Conservation (phyloP, 2,329 filamentous ascomycete genomes). For the Chrysoporthe austroafricana region DNA sequence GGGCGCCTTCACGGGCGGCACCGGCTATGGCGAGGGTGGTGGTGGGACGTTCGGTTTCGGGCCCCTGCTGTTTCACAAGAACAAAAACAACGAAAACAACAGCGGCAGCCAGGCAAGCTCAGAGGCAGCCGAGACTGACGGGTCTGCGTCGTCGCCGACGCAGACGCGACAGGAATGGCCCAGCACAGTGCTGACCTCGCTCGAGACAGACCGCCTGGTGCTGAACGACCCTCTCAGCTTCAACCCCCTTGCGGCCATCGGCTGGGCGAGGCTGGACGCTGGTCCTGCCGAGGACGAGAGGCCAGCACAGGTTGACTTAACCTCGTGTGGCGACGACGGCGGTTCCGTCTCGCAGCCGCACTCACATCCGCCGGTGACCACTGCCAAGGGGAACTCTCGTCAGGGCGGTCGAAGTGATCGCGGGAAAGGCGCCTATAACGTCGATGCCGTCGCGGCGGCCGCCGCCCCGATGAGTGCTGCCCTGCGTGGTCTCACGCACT, state of each 20-base stretch:
- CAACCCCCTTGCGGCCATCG: constrained; percentile 26
- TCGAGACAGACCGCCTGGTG: constrained; percentile 21
- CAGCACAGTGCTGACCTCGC: neutral
- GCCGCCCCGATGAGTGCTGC: neutral
- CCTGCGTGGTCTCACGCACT: neutral
- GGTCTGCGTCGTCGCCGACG: neutral
- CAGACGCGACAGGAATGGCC: neutral
- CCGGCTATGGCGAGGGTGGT: constrained; percentile 12
- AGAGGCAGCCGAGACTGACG: neutral
- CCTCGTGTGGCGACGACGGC: neutral
- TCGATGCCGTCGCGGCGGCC: neutral
- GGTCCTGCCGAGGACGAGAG: neutral
- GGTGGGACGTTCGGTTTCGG: constrained; percentile 21
- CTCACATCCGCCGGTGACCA: neutral
- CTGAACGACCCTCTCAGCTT: constrained; percentile 28
- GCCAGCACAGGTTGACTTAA: neutral
- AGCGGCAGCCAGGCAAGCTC: constrained; percentile 4
- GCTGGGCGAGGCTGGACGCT: constrained; percentile 23
- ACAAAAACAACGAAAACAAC: neutral
- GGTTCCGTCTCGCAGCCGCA: neutral
- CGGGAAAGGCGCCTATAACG: neutral
- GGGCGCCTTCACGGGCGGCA: constrained; percentile 19
- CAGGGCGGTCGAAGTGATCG: neutral
- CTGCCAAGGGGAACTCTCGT: neutral
- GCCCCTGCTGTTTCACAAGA: constrained; percentile 20